Evolutionary conservation across 306 rosid species (phyloP).

Genomic region (Alnus glutinosa): DNA sequence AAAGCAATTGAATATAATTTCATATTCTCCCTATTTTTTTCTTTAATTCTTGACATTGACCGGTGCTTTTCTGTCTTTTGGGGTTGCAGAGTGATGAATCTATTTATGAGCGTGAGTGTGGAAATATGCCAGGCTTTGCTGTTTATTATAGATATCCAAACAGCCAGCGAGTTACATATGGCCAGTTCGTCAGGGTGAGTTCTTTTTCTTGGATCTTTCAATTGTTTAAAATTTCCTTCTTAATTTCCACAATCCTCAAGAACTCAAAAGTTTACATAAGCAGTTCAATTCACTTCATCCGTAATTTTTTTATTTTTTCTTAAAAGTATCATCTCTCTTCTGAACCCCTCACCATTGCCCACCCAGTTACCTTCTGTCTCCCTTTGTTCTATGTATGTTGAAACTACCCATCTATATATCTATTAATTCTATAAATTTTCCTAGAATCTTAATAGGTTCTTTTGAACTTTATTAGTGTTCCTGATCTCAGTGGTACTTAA

Average conservation of each 20-base stretch:
- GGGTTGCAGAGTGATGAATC: conserved; percentile 88
- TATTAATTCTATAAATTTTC: no score
- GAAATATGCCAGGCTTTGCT: conserved; percentile 99
- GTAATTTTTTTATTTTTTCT: background rate
- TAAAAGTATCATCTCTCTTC: background rate
- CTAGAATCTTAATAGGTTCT: background rate
- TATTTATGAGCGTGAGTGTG: conserved; percentile 93
- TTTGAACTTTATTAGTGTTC: no score
- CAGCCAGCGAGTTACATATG: conserved; percentile 88
- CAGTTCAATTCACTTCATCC: background rate
- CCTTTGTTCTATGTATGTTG: background rate
- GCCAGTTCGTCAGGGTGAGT: conserved; percentile 93
- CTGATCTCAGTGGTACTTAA: no score
- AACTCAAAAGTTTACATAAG: background rate
- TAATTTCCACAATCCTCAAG: background rate
- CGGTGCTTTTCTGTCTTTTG: conserved; percentile 13
- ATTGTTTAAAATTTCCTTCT: conserved; percentile 15
- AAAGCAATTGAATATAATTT: conserved; percentile 17
- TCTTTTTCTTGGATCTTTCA: conserved; percentile 21
- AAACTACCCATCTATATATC: background rate
- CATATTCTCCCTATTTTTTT: background rate
- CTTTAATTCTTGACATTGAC: background rate
- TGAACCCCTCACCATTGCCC: background rate
- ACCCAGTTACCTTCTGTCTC: background rate
- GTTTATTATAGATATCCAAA: conserved; percentile 94